phyloP scores from a whole-genome alignment of 1,284 basidiomycete genomes.

The Cryptococcus hybrid region DNA sequence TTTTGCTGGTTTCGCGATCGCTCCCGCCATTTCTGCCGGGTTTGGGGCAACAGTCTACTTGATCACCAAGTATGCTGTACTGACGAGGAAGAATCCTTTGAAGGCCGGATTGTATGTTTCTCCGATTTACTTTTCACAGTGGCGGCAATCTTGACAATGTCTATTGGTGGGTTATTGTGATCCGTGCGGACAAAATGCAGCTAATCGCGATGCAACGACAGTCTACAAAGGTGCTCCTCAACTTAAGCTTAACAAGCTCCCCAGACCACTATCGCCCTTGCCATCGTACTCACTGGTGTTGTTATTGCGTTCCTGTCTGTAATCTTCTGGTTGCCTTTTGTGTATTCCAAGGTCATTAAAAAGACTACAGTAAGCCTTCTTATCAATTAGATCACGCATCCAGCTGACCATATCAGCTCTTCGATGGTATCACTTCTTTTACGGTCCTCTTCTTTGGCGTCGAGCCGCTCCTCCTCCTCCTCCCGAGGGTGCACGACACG shows the following conservation, averaged over 20 bases:
- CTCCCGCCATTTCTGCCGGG: slow-evolving; percentile 49
- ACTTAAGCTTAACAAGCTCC: slow-evolving; percentile 49
- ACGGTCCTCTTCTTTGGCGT: slow-evolving; percentile 53
- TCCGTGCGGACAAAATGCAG: not conserved
- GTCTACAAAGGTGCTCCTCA: slow-evolving; percentile 48
- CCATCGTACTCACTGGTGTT: slow-evolving; percentile 50
- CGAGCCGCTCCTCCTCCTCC: slow-evolving; percentile 45
- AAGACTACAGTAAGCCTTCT: slow-evolving; percentile 48
- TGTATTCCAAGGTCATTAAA: slow-evolving; percentile 52
- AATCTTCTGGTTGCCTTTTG: slow-evolving; percentile 56
- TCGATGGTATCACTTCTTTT: slow-evolving; percentile 53
- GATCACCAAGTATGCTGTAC: slow-evolving; percentile 50
- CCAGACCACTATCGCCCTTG: slow-evolving; percentile 46
- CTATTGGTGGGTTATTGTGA: slow-evolving; percentile 28
- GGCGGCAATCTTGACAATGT: slow-evolving; percentile 44
- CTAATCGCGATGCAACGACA: not conserved
- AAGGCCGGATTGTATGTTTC: slow-evolving; percentile 43
- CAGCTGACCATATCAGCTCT: slow-evolving; percentile 15
- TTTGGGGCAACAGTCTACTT: slow-evolving; percentile 53
- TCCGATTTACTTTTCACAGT: slow-evolving; percentile 53
- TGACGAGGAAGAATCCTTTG: slow-evolving; percentile 47
- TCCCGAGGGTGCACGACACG: slow-evolving; percentile 16
- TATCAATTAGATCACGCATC: not conserved
- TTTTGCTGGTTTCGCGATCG: slow-evolving; percentile 50
- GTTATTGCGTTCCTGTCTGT: slow-evolving; percentile 49